These are phyloP conservation scores for Dacryopinax primogenitus DNA, from an alignment of 768 basidiomycete genomes.

Conservation along the genomic window DNA sequence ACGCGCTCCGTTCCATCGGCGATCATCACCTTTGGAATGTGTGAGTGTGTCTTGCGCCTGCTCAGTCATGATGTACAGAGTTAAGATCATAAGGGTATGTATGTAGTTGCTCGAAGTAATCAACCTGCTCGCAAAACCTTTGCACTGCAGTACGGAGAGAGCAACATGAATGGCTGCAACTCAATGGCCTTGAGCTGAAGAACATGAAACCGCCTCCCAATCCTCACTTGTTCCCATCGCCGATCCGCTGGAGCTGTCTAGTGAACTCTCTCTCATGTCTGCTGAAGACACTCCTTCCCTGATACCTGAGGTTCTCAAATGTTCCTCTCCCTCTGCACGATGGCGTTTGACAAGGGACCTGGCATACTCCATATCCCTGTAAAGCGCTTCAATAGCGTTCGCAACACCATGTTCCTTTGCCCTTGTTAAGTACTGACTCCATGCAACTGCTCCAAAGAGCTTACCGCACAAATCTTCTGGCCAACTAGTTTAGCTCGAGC, in stretches of 20 bases:
- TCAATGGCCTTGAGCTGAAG: conserved; percentile 1
- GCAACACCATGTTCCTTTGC: conserved; percentile 84
- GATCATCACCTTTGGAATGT: not conserved
- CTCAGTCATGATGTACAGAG: no score
- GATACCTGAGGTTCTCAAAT: not conserved
- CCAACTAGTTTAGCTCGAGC: conserved; percentile 72
- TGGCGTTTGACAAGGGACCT: conserved; percentile 64
- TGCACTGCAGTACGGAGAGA: not conserved
- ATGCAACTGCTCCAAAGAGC: conserved; percentile 18
- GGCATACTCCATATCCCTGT: conserved; percentile 91
- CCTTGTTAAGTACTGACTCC: conserved; percentile 5
- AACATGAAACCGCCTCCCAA: conserved; percentile 5
- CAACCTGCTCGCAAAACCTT: no score
- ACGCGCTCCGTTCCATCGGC: not conserved
- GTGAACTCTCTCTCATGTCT: not conserved
- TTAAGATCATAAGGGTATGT: no score
- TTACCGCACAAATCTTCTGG: conserved; percentile 71
- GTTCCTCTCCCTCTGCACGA: conserved; percentile 6
- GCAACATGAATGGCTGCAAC: not conserved
- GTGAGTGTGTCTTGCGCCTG: no score
- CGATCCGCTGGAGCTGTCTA: not conserved
- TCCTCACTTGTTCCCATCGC: conserved; percentile 1
- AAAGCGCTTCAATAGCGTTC: conserved; percentile 87
- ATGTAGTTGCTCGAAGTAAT: no score
- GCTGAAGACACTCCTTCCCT: not conserved